These are phyloP conservation scores for Aspergillus ibericus DNA, from an alignment of 2,329 filamentous ascomycete species.

Conservation along the genomic window DNA sequence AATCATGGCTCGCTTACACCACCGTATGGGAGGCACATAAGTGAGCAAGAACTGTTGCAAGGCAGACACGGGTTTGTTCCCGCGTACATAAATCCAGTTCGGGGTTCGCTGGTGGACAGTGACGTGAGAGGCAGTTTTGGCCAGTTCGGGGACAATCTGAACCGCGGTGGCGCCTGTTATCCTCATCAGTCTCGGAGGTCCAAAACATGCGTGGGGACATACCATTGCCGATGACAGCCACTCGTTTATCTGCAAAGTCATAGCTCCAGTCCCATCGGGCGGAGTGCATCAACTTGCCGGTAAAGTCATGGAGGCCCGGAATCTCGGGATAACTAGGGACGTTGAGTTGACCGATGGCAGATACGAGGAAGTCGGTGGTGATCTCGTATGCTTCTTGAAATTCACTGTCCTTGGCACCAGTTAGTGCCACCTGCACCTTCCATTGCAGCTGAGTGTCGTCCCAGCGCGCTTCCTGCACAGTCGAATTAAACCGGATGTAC, in stretches of 20 bases:
- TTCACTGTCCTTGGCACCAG: constrained; percentile 56
- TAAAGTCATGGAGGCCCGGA: constrained; percentile 49
- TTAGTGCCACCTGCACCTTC: constrained; percentile 51
- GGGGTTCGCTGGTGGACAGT: constrained; percentile 60
- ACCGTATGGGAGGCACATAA: constrained; percentile 53
- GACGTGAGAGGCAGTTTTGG: constrained; percentile 51
- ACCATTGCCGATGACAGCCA: constrained; percentile 63
- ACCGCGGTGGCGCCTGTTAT: constrained; percentile 54
- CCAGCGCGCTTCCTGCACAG: constrained; percentile 56
- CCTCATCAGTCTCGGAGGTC: neutral
- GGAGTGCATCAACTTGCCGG: constrained; percentile 57
- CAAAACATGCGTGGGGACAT: constrained; percentile 10
- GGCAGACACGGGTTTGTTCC: constrained; percentile 49
- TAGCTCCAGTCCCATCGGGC: constrained; percentile 63
- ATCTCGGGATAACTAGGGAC: constrained; percentile 53
- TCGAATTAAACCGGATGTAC: constrained; percentile 59
- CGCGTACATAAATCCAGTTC: constrained; percentile 59
- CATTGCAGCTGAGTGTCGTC: constrained; percentile 54
- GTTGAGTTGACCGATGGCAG: constrained; percentile 61
- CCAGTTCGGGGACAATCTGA: constrained; percentile 60
- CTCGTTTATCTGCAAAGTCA: constrained; percentile 53
- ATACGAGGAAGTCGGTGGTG: constrained; percentile 57
- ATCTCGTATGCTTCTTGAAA: constrained; percentile 55
- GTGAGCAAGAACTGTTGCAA: constrained; percentile 46
- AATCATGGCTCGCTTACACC: constrained; percentile 50